phyloP scores from a whole-genome alignment of 164 flowering plant genomes.

The Magnolia kwangsiensis region DNA sequence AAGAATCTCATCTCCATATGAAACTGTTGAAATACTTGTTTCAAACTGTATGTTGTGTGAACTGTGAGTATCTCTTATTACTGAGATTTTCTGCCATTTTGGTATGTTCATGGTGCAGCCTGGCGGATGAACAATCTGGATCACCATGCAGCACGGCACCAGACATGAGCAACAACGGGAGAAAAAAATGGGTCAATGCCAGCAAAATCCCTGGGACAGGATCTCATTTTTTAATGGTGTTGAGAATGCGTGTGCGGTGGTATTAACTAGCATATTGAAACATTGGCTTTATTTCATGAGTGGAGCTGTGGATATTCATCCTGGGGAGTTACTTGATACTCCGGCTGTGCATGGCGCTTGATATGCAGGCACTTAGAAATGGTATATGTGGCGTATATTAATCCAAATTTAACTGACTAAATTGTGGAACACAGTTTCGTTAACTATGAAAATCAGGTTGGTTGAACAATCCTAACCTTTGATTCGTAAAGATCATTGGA shows the following conservation, averaged over 20 bases:
- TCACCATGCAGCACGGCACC: neutral
- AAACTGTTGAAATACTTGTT: neutral
- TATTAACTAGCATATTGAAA: too few species aligned
- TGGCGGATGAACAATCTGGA: neutral
- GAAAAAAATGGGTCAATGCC: neutral
- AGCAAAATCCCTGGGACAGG: too few species aligned
- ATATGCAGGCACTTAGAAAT: too few species aligned
- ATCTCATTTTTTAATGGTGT: too few species aligned
- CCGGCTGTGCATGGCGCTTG: too few species aligned
- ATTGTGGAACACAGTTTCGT: too few species aligned
- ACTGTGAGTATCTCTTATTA: neutral
- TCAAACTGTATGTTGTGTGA: neutral
- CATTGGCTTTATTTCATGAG: neutral
- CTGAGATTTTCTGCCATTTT: neutral
- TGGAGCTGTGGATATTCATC: neutral
- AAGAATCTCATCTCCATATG: neutral
- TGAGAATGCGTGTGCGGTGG: too few species aligned
- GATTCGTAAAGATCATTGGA: too few species aligned
- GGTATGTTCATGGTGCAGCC: neutral
- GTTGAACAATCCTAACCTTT: too few species aligned
- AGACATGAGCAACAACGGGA: neutral
- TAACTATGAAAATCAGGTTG: too few species aligned
- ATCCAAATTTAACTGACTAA: too few species aligned
- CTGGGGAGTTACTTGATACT: neutral
- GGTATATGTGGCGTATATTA: too few species aligned